phyloP scores from a whole-genome alignment of 1,284 basidiomycete species.

The Malassezia dermatis region DNA sequence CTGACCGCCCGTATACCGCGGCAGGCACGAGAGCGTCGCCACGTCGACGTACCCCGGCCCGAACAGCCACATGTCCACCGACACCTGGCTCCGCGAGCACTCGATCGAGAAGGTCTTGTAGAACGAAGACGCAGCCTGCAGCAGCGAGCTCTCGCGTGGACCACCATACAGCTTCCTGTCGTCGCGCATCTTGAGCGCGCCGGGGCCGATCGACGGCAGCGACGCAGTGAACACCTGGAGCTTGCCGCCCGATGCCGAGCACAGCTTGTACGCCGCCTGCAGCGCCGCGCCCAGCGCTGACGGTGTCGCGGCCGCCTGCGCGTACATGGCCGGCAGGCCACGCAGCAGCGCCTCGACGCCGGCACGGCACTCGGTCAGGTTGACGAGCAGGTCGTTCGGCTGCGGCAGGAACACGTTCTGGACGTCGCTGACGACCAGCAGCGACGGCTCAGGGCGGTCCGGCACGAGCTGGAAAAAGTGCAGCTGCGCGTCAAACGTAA shows the following conservation, averaged over 20 bases:
- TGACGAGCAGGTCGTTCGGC: conserved; percentile 87
- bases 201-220: conserved; percentile 77
- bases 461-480: conserved; percentile 89
- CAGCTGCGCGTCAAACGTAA: conserved; percentile 81
- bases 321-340: conserved; percentile 88
- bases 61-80: conserved; percentile 99
- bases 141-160: conserved; percentile 58
- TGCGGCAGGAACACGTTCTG: conserved; percentile 96
- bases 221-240: conserved; percentile 79
- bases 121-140: conserved; percentile 63
- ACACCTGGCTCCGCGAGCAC: conserved; percentile 90
- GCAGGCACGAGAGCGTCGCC: conserved; percentile 78
- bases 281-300: conserved; percentile 91
- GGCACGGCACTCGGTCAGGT: conserved; percentile 72
- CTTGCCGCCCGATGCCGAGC: conserved; percentile 88
- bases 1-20: conserved; percentile 94
- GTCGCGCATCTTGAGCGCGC: conserved; percentile 87
- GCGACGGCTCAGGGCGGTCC: conserved; percentile 70
- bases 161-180: conserved; percentile 94
- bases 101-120: conserved; percentile 99
- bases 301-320: conserved; percentile 77
- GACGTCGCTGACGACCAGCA: conserved; percentile 93
- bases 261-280: conserved; percentile 89
- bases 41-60: conserved; percentile 88
- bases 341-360: conserved; percentile 73